Base-by-base conservation (phyloP, 768 basidiomycete species). In the Suillus spraguei region DNA sequence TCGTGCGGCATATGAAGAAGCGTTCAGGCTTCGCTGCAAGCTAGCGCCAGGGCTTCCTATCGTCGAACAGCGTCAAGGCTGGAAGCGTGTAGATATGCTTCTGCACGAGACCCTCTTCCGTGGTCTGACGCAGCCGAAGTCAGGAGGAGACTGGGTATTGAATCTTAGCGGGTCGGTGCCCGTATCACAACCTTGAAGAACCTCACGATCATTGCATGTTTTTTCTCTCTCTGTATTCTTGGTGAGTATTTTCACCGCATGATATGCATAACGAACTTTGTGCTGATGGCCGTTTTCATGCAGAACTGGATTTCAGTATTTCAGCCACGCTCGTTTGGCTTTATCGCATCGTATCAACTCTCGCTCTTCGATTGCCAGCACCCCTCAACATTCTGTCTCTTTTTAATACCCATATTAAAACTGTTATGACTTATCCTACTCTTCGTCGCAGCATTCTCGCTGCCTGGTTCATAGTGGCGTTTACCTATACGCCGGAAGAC, bases 21-120 rank as follows among this genome's bases (percentile, higher is more conserved):
- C 81, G 0, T 87, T 84, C 66, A 73, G 77, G 42, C 79, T 82
- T 60, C 77, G 84, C 55, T 85, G 83, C 69, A 68, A 72, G 39
- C 79, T 82, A 56, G 74, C 76, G 36, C 78, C 79, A 2, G 80
- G 80, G 36, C 66, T 81, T 56, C 73, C 77, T 17, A 77, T 76
- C 59, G 77, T 72, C 60, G 82, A 81, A 62, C 78, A 79, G 64
- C 71, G 74, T 38, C 73, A 79, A 54, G 87, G 87, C 8, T 78
- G 86, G 73, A 77, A 81, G 60, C 81, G 88, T 20, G 81, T 88
- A 55, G 88, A 90, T 64, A 70, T 85, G 39, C 72, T 89, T 61
- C 69, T 77, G 28, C 83, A 85, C 10, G 81, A 72, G 60, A 82
- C 84, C 33, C 70, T 86, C 60, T 89, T 88, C 71, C 79, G 79